Evolutionary conservation across 441 rosid genomes (phyloP).

Genomic region (Populus tomentosa): DNA sequence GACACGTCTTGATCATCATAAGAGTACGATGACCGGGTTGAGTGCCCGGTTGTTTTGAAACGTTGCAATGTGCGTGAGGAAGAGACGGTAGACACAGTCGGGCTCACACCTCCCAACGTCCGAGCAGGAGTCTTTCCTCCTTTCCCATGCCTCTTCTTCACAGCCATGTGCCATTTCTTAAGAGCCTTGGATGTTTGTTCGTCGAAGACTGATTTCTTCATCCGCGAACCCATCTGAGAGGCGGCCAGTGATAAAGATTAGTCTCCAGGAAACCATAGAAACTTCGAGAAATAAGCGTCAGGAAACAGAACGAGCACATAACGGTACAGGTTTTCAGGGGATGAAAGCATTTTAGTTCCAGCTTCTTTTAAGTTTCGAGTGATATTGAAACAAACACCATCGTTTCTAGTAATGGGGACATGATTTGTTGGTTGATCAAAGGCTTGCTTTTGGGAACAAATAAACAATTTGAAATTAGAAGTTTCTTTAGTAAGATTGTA

Average conservation of each 20-base stretch:
- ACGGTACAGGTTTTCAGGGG: neutral
- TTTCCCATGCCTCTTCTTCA: constrained; percentile 48
- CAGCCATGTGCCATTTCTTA: constrained; percentile 84
- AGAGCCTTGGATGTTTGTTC: constrained; percentile 90
- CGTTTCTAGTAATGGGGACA: neutral
- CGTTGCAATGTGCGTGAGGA: constrained; percentile 47
- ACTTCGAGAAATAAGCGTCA: neutral
- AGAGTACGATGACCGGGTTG: constrained; percentile 29
- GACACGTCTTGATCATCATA: constrained; percentile 54
- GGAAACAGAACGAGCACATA: neutral
- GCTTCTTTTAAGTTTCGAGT: neutral
- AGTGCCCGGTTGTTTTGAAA: constrained; percentile 75
- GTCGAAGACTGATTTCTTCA: constrained; percentile 87
- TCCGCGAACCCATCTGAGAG: constrained; percentile 78
- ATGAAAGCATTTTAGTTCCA: too few relatives aligned
- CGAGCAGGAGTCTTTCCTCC: constrained; percentile 44
- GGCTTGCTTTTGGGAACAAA: neutral
- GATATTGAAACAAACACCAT: neutral
- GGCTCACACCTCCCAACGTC: constrained; percentile 47
- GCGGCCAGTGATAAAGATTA: neutral
- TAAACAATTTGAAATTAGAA: neutral
- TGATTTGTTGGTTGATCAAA: neutral
- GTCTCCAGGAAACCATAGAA: neutral
- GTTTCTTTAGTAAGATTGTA: neutral
- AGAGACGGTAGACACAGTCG: constrained; percentile 32